A percentile compares a stretch with the other conserved stretches of the same genome.
Conservation (phyloP, 2,329 filamentous ascomycete genomes). For the Clathrospora elynae region DNA sequence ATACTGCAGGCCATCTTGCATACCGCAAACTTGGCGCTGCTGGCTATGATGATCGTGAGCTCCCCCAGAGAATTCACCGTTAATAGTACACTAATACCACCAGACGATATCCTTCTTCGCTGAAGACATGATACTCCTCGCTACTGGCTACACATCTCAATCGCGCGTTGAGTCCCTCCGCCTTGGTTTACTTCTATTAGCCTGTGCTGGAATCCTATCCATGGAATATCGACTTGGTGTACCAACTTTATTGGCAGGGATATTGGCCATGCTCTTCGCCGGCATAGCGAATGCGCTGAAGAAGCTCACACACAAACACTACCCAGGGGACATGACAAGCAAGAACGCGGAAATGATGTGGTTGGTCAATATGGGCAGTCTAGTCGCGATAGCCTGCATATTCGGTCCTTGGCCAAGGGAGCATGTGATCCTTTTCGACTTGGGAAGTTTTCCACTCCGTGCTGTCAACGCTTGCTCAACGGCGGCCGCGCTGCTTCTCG, state of each 20-base stretch:
- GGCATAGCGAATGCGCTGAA: conserved; percentile 25
- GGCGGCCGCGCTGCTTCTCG: conserved; percentile 19
- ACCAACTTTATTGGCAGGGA: conserved; percentile 25
- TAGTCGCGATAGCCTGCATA: conserved; percentile 14
- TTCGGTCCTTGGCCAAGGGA: conserved; percentile 5
- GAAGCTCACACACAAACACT: conserved; percentile 12
- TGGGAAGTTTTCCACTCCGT: conserved; percentile 13
- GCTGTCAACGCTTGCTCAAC: conserved; percentile 21
- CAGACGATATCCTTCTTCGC: conserved; percentile 26
- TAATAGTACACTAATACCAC: conserved; percentile 5
- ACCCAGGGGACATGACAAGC: conserved; percentile 6
- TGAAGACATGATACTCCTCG: conserved; percentile 20
- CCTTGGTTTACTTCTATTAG: conserved; percentile 17
- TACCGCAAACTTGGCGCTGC: conserved; percentile 36
- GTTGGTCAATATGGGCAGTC: conserved; percentile 7
- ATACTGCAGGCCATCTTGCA: conserved; percentile 39
- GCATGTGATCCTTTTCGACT: conserved; percentile 13
- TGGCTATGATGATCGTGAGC: conserved; percentile 40
- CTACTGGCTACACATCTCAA: conserved; percentile 8
- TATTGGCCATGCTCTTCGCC: conserved; percentile 29
- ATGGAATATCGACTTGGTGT: conserved; percentile 38
- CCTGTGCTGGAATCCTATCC: conserved; percentile 25
- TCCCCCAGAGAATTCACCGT: not conserved
- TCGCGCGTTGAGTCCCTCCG: conserved; percentile 20
- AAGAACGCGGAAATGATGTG: conserved; percentile 1